These are phyloP conservation scores for Grifola frondosa DNA, from an alignment of 1,284 basidiomycete species.

Conservation along the genomic window DNA sequence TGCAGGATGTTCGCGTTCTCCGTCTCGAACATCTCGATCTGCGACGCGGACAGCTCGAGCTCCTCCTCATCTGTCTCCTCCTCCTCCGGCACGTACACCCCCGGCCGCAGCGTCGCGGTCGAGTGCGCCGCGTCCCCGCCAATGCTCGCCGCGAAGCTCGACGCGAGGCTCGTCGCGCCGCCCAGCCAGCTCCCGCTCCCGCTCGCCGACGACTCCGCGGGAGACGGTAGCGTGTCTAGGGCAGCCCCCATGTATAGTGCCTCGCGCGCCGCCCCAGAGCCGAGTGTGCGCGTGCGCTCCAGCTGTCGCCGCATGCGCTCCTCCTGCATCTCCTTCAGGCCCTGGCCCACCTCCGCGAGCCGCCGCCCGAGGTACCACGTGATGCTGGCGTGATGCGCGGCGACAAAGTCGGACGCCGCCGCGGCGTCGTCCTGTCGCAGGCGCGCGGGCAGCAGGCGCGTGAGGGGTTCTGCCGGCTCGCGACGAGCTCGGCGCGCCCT, in stretches of 20 bases:
- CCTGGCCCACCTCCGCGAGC: conserved; percentile 74
- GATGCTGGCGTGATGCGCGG: conserved; percentile 81
- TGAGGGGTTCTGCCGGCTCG: conserved; percentile 61
- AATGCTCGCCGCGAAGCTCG: conserved; percentile 63
- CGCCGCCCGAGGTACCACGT: conserved; percentile 83
- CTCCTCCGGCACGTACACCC: conserved; percentile 44
- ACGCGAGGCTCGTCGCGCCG: conserved; percentile 55
- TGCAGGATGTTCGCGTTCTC: conserved; percentile 86
- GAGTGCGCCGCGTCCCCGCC: conserved; percentile 36
- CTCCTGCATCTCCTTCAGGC: conserved; percentile 85
- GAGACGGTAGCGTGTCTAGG: conserved; percentile 22
- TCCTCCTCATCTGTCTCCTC: conserved; percentile 63
- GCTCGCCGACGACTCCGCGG: conserved; percentile 25
- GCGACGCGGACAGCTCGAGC: conserved; percentile 74
- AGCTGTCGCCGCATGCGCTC: conserved; percentile 80
- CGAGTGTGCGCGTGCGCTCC: conserved; percentile 77
- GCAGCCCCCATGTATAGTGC: conserved; percentile 41
- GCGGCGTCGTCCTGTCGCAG: conserved; percentile 59
- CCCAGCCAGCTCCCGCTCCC: conserved; percentile 64
- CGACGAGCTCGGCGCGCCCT: conserved; percentile 68
- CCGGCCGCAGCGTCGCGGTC: conserved; percentile 27
- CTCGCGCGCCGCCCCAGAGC: conserved; percentile 66
- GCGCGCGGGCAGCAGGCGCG: conserved; percentile 64
- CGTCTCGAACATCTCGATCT: conserved; percentile 88
- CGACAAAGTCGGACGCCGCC: conserved; percentile 66